Evolutionary conservation across 164 flowering plant species (phyloP).

Genomic region (Echeveria elegans): DNA sequence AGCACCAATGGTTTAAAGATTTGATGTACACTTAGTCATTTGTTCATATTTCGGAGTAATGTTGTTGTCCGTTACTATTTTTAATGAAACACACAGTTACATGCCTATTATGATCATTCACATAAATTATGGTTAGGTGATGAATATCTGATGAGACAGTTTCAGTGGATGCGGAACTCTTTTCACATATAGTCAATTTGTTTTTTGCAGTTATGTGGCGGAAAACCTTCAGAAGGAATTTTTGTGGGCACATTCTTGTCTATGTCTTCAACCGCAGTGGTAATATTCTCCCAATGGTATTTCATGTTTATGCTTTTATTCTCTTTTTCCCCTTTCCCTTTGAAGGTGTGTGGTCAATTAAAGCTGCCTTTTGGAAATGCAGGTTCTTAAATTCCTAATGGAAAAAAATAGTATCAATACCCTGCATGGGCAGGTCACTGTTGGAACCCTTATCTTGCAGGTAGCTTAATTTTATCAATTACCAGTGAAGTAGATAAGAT

Average conservation of each 20-base stretch:
- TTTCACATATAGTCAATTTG: conserved; percentile 12
- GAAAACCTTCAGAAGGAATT: conserved; percentile 84
- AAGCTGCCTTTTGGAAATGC: conserved; percentile 8
- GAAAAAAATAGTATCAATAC: conserved; percentile 79
- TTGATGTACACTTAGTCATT: not conserved
- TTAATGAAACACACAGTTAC: not conserved
- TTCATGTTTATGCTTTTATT: conserved; percentile 1
- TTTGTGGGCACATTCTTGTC: conserved; percentile 91
- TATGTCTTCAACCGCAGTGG: conserved; percentile 99
- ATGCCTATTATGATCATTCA: not conserved
- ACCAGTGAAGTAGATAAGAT: conserved; percentile 22
- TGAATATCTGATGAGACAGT: not conserved
- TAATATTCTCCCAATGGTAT: conserved; percentile 18
- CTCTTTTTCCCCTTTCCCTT: not conserved
- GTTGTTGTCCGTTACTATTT: not conserved
- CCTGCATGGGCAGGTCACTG: conserved; percentile 91
- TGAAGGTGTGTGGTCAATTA: not conserved
- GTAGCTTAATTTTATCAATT: conserved; percentile 21
- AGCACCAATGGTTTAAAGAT: not conserved
- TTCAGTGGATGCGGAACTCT: not conserved
- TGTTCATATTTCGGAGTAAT: not conserved
- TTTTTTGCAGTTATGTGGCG: conserved; percentile 92
- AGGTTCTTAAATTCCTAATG: conserved; percentile 98
- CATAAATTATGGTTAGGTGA: not conserved
- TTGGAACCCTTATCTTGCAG: conserved; percentile 92